Percentiles rank a stretch among this genome's conserved stretches.
phyloP scores from a whole-genome alignment of 1,284 basidiomycete species.

The Cutaneotrichosporon dermatis region DNA sequence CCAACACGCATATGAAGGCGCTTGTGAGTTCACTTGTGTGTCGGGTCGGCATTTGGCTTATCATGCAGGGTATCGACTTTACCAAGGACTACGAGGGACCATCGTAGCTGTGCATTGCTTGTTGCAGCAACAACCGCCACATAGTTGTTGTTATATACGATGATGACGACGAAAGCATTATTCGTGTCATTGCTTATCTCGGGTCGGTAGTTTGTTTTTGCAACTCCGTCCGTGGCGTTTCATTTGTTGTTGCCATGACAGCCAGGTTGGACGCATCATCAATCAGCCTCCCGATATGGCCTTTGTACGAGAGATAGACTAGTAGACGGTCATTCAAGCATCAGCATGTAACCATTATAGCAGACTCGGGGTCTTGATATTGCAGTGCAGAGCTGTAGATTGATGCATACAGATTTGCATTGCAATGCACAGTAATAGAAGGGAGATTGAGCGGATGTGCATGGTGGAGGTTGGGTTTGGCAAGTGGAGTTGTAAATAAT shows the following conservation, averaged over 20 bases:
- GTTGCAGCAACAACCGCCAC: neutral
- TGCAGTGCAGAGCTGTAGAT: no score
- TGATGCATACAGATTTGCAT: no score
- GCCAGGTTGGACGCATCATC: no score
- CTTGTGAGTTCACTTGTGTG: constrained; percentile 27
- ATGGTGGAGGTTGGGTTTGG: no score
- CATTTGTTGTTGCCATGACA: neutral
- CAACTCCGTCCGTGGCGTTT: neutral
- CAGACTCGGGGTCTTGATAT: no score
- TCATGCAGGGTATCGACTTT: constrained; percentile 44
- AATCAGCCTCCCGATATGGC: neutral
- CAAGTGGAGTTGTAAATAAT: no score
- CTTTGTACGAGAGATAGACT: neutral
- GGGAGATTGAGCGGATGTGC: no score
- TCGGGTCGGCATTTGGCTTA: no score
- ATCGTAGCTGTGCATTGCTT: constrained; percentile 5
- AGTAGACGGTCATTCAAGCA: no score
- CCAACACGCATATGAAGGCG: constrained; percentile 48
- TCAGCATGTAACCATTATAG: no score
- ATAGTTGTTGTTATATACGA: no score
- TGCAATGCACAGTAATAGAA: no score
- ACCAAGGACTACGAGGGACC: constrained; percentile 45
- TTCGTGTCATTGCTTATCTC: constrained; percentile 7
- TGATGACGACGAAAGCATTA: neutral
- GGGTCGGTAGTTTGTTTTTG: constrained; percentile 2